Percentiles rank a stretch among this genome's conserved stretches.
Evolutionary conservation across 2,329 filamentous ascomycete species (phyloP).

Genomic region (Spiromastix sp.): DNA sequence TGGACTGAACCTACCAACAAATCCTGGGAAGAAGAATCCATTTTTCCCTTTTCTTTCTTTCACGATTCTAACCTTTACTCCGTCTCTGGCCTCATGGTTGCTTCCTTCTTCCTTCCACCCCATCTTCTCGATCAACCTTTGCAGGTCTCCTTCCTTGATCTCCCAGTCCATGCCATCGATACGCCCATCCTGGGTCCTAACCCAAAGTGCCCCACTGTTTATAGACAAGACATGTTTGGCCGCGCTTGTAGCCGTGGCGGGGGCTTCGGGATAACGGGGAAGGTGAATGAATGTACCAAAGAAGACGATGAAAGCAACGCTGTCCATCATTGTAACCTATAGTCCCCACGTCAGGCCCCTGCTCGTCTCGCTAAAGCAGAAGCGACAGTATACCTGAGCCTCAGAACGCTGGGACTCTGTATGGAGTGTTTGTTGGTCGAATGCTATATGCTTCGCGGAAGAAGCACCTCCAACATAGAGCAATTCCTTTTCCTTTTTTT

Average conservation of each 20-base stretch:
- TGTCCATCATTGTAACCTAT: not conserved
- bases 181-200: constrained; percentile 21
- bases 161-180: constrained; percentile 27
- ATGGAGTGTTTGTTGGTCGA: too few species aligned
- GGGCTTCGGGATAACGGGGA: constrained; percentile 35
- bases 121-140: constrained; percentile 19
- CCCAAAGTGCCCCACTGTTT: constrained; percentile 37
- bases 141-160: constrained; percentile 15
- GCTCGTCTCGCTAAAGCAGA: too few species aligned
- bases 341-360: too few species aligned
- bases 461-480: too few species aligned
- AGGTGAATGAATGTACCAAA: constrained; percentile 53
- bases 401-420: too few species aligned
- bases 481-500: too few species aligned
- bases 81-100: constrained; percentile 2
- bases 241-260: constrained; percentile 38
- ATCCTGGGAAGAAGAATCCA: constrained; percentile 38
- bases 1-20: constrained; percentile 28
- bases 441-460: too few species aligned
- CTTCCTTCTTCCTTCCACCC: constrained; percentile 19
- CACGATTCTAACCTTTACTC: constrained; percentile 20
- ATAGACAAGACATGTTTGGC: constrained; percentile 43
- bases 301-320: constrained; percentile 36
- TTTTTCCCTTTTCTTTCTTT: constrained; percentile 31
- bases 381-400: too few species aligned